Percentiles rank a stretch among this genome's conserved stretches.
phyloP scores from a whole-genome alignment of 805 yeast species.

The Myxozyma lipomycoides region DNA sequence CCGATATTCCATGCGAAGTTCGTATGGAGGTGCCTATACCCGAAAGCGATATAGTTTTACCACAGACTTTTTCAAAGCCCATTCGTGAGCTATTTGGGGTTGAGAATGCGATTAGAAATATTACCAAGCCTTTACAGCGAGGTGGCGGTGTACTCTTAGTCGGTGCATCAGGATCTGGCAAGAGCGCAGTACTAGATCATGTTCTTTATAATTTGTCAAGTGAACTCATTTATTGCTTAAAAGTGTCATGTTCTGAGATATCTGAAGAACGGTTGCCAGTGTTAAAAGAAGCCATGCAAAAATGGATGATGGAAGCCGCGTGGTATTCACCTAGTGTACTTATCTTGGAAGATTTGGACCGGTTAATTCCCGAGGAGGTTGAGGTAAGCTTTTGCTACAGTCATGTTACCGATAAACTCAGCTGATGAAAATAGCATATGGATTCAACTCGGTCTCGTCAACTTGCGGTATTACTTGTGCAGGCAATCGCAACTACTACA shows the following conservation, averaged over 20 bases:
- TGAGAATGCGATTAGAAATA: constrained; percentile 42
- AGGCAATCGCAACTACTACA: constrained; percentile 43
- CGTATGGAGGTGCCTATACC: background rate
- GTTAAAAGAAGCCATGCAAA: constrained; percentile 45
- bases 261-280: constrained; percentile 52
- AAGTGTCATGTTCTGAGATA: constrained; percentile 52
- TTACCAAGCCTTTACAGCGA: constrained; percentile 43
- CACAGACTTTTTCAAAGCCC: background rate
- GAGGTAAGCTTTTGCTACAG: constrained; percentile 22
- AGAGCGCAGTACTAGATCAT: constrained; percentile 51
- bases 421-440: constrained; percentile 48
- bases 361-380: constrained; percentile 61
- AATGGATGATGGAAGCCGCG: constrained; percentile 50
- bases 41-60: background rate
- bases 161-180: constrained; percentile 83
- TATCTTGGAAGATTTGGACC: constrained; percentile 74
- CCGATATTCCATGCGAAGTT: background rate
- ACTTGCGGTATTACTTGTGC: constrained; percentile 57
- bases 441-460: constrained; percentile 63
- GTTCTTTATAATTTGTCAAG: constrained; percentile 41
- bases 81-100: constrained; percentile 52
- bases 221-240: constrained; percentile 45
- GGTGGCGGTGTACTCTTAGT: constrained; percentile 58
- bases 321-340: constrained; percentile 79
- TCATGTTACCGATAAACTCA: constrained; percentile 22